Conservation (phyloP, 805 yeast species). For the Helenozyma baotianmanensis region DNA sequence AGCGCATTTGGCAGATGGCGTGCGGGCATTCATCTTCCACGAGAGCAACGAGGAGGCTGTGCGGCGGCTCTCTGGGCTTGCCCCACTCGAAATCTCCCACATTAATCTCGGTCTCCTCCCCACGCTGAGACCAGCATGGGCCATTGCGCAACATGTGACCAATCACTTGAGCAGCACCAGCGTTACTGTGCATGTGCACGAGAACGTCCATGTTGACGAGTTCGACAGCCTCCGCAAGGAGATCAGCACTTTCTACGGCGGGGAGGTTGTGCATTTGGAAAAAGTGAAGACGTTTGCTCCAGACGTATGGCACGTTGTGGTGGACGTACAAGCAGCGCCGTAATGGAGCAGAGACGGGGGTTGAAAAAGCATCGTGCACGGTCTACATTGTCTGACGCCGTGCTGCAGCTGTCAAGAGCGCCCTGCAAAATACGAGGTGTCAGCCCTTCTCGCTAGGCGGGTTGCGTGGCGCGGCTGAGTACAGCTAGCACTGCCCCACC, state of each 20-base stretch:
- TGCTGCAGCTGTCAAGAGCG: no score
- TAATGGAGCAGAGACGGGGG: no score
- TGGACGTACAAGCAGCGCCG: no score
- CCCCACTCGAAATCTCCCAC: slow-evolving; percentile 41
- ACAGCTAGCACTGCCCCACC: no score
- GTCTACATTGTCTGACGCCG: no score
- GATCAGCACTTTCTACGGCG: slow-evolving; percentile 16
- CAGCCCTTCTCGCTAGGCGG: no score
- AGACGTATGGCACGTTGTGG: slow-evolving; percentile 73
- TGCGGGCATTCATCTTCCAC: slow-evolving; percentile 47
- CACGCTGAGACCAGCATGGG: slow-evolving; percentile 61
- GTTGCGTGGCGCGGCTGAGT: no score
- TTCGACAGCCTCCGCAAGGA: slow-evolving; percentile 27
- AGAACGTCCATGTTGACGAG: slow-evolving; percentile 52
- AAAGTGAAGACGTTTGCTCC: slow-evolving; percentile 84
- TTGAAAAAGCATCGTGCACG: no score
- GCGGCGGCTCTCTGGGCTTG: slow-evolving; percentile 30
- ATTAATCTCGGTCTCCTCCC: slow-evolving; percentile 81
- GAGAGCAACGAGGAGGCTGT: slow-evolving; percentile 58
- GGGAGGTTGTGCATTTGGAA: slow-evolving; percentile 42
- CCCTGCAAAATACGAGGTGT: no score
- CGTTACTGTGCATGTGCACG: slow-evolving; percentile 61
- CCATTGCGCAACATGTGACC: slow-evolving; percentile 30
- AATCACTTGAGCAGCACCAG: slow-evolving; percentile 9
- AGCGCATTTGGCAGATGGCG: slow-evolving; percentile 9